Evolutionary conservation across 2,329 filamentous ascomycete genomes (phyloP).

Genomic region (Fusarium caatingaense): DNA sequence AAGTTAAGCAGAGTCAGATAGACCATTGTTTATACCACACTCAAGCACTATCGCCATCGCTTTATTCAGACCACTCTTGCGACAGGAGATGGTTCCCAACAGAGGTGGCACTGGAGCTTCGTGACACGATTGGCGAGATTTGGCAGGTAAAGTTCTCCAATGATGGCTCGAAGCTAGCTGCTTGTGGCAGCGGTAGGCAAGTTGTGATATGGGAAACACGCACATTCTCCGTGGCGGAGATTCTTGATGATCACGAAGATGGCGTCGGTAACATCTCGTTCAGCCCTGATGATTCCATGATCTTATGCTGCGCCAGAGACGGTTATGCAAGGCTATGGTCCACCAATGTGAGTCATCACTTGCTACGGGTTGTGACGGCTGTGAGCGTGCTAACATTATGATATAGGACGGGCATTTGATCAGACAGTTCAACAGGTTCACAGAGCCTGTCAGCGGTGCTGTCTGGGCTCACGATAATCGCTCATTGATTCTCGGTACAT

Average conservation of each 20-base stretch:
- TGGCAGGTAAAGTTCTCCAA: constrained; percentile 94
- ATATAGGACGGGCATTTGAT: constrained; percentile 71
- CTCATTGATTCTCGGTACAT: constrained; percentile 81
- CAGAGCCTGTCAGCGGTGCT: constrained; percentile 87
- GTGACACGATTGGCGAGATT: constrained; percentile 82
- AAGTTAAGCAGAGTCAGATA: constrained; percentile 87
- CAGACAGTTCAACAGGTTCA: constrained; percentile 74
- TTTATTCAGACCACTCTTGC: constrained; percentile 91
- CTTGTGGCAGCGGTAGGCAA: constrained; percentile 78
- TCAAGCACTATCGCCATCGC: constrained; percentile 77
- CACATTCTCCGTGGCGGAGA: constrained; percentile 73
- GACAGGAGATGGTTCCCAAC: constrained; percentile 83
- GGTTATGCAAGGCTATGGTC: constrained; percentile 81
- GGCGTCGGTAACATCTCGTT: constrained; percentile 86
- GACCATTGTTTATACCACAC: constrained; percentile 90
- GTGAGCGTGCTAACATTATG: constrained; percentile 32
- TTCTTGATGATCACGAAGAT: constrained; percentile 72
- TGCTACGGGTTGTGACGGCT: not conserved
- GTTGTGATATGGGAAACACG: constrained; percentile 86
- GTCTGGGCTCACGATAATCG: constrained; percentile 86
- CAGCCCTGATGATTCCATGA: constrained; percentile 89
- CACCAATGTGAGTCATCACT: constrained; percentile 63
- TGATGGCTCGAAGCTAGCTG: constrained; percentile 84
- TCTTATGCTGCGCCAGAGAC: constrained; percentile 86
- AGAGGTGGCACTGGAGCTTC: constrained; percentile 75